Evolutionary conservation across 768 basidiomycete species (phyloP), one percentile per base, ranked within the genome.

Genomic region (Suillus plorans): DNA sequence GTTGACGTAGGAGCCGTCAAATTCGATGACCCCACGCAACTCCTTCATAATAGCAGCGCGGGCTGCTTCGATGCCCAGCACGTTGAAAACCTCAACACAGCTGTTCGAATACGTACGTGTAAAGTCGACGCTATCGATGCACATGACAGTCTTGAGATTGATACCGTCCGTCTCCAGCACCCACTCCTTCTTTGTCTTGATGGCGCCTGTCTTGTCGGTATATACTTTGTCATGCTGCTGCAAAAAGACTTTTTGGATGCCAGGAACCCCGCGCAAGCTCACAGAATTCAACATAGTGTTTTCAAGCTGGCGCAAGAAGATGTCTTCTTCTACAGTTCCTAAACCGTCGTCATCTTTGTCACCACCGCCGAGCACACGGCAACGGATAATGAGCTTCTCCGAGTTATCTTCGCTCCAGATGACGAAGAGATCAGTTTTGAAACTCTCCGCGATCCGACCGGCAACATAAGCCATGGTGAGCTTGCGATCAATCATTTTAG

Each of bases 381-480:
- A 97, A 53, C 97, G 97, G 70, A 99, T 92, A 71, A 99, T 86
- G 13, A 99, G 87, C 80, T 98, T 98, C 78, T 97, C 94, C 3
- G 97, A 93, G 78, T 97, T 98, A 77, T 98, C 97, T 83, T 98
- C 97, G 68, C 94, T 95, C 92, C 95, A 97, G 69, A 99, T 97
- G 76, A 98, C 95, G 76, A 98, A 98, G 16, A 98, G 81, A 73
- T 98, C 97, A 2, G 93, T 90, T 75, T 95, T 93, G 83, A 99
- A 99, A 68, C 88, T 95, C 76, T 95, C 92, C 22, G 92, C 91
- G 64, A 99, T 99, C 49, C 92, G 89, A 67, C 91, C 89, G 6
- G 95, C 96, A 50, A 99, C 96, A 69, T 94, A 93, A 56, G 90
- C 84, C 94, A 99, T 99, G 13, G 91, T 92, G 69, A 98, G 83